phyloP scores from a whole-genome alignment of 179 eudicot species.

The Beta lomatogona region DNA sequence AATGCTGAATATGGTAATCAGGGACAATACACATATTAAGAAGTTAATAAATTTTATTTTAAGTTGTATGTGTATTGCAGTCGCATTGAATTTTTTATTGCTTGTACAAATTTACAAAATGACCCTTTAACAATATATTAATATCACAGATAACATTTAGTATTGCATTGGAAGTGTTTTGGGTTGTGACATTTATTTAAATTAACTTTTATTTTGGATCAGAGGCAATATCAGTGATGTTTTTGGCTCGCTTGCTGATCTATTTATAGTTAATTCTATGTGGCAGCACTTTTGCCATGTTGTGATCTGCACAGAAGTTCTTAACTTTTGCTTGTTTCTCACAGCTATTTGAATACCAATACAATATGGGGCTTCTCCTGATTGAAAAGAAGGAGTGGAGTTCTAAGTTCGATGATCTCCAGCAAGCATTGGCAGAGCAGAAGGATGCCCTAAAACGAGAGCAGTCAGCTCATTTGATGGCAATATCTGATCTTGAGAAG shows the following conservation, averaged over 20 bases:
- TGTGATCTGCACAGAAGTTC: not conserved
- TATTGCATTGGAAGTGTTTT: too few species aligned
- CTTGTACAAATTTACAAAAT: too few species aligned
- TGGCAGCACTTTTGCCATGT: not conserved
- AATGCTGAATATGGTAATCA: too few species aligned
- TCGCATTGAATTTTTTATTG: too few species aligned
- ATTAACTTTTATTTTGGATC: too few species aligned
- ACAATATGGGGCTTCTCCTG: conserved; percentile 87
- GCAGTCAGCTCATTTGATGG: conserved; percentile 70
- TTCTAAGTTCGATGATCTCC: conserved; percentile 58
- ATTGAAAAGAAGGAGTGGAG: conserved; percentile 85
- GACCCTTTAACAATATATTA: too few species aligned
- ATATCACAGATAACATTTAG: too few species aligned
- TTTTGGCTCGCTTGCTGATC: not conserved
- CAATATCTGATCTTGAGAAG: conserved; percentile 69
- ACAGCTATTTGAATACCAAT: conserved; percentile 88
- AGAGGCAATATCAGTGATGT: not conserved
- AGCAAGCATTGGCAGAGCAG: conserved; percentile 53
- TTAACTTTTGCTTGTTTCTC: not conserved
- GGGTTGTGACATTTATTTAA: too few species aligned
- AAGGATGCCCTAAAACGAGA: conserved; percentile 72
- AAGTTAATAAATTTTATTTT: too few species aligned
- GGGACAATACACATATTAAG: too few species aligned
- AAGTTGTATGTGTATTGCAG: too few species aligned
- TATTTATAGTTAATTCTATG: not conserved